A percentile compares a stretch with the other conserved stretches of the same genome.
phyloP scores from a whole-genome alignment of 306 rosid genomes.

The Lathyrus oleraceus region DNA sequence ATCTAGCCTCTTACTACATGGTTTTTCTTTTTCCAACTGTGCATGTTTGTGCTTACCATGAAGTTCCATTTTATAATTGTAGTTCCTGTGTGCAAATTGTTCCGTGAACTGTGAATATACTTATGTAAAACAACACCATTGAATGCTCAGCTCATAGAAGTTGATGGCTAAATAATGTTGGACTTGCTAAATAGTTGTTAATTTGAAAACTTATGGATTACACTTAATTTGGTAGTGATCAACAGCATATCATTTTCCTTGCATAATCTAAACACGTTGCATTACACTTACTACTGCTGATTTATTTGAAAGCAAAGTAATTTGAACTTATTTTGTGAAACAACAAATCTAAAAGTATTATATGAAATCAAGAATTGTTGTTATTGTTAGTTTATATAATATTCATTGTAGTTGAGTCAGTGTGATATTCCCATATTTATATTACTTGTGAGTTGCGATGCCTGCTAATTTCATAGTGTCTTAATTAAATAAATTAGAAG shows the following conservation, averaged over 20 bases:
- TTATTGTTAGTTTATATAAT: conserved; percentile 2
- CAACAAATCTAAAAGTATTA: too few relatives aligned
- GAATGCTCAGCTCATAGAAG: neutral
- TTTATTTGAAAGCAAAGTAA: too few relatives aligned
- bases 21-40: conserved; percentile 27
- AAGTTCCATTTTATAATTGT: conserved; percentile 12
- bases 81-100: conserved; percentile 9
- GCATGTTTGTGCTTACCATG: conserved; percentile 30
- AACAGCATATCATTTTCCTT: conserved; percentile 1
- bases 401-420: neutral
- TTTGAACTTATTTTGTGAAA: too few relatives aligned
- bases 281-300: too few relatives aligned
- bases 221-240: too few relatives aligned
- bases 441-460: neutral
- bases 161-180: conserved; percentile 16
- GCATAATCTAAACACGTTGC: too few relatives aligned
- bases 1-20: conserved; percentile 9
- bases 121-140: neutral
- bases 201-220: neutral
- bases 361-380: conserved; percentile 3
- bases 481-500: conserved; percentile 15
- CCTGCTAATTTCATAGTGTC: conserved; percentile 8
- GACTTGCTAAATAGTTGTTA: conserved; percentile 8
- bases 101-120: neutral
- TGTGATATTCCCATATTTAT: conserved; percentile 7